Percentiles rank a stretch among this genome's conserved stretches.
Evolutionary conservation across 257 asterid genomes (phyloP).

Genomic region (Eucommia ulmoides): DNA sequence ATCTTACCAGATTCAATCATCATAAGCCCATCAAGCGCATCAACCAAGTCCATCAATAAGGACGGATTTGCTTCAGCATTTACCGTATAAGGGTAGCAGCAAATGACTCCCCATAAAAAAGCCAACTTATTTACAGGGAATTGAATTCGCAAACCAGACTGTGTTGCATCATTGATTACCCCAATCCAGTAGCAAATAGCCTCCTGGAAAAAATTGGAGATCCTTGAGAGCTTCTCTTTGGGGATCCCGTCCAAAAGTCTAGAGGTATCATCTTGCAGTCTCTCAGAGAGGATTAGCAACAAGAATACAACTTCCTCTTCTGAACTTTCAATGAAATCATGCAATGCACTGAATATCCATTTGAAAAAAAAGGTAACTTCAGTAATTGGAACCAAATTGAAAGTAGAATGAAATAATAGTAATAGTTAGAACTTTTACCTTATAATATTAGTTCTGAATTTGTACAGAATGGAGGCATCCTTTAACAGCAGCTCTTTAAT

Average conservation of each 20-base stretch:
- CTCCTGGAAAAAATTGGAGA: constrained; percentile 27
- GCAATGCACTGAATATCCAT: constrained; percentile 80
- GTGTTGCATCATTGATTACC: constrained; percentile 23
- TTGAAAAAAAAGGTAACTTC: too few relatives aligned
- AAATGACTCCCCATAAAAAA: constrained; percentile 65
- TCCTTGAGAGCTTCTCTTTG: constrained; percentile 25
- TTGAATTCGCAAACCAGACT: constrained; percentile 17
- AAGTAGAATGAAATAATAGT: too few relatives aligned
- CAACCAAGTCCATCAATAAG: constrained; percentile 48
- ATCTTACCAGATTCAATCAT: constrained; percentile 44
- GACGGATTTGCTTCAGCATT: constrained; percentile 31
- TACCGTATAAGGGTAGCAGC: constrained; percentile 48
- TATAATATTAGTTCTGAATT: constrained; percentile 42
- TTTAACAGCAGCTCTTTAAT: constrained; percentile 46
- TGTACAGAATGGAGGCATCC: constrained; percentile 30
- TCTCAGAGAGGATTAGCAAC: constrained; percentile 53
- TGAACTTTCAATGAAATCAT: constrained; percentile 40
- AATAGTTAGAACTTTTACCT: too few relatives aligned
- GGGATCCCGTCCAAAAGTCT: constrained; percentile 31
- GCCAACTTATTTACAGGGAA: constrained; percentile 42
- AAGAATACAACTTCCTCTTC: constrained; percentile 50
- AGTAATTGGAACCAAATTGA: too few relatives aligned
- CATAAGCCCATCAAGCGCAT: constrained; percentile 59
- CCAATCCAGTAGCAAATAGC: constrained; percentile 39
- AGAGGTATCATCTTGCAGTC: constrained; percentile 33